Base-by-base conservation (phyloP, 371 early-diverging fungal species). In the Blastocladiella emersonii region DNA sequence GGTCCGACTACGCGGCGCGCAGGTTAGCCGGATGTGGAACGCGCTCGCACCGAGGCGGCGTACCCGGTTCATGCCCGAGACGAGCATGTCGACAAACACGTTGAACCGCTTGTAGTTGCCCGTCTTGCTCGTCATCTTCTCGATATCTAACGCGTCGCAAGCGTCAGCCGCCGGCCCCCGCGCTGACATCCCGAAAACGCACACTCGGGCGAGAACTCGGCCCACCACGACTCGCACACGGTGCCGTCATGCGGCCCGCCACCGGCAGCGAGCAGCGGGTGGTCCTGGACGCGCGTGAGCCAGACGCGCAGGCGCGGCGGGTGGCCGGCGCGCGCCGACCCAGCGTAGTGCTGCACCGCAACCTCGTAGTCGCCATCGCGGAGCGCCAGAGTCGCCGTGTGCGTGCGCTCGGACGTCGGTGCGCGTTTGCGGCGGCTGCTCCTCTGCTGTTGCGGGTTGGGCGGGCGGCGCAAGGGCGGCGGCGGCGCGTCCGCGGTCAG, bases 61-160 rank as follows among this genome's bases (percentile, higher is more conserved):
- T 27, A 70, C 72, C 68, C 68, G 62, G 23, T 61, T 44, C n/a
- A 78, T 55, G 27, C 70, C 60, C 19, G 68, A 63, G 1, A 71
- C n/a, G 25, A 76, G 65, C 78, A 76, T 78, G 37, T 76, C 75
- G 10, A 68, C 64, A 67, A 78, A 78, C 7, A 76, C 69, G 1
- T 63, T 10, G 57, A 74, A 78, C 32, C 69, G 64, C 60, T 78
- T 78, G 68, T 67, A 76, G 66, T 78, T 78, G n/a, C 78, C 78
- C 2, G 78, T 36, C 43, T 59, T 59, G 8, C 37, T 34, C 25
- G 59, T 59, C 41, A 59, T 36, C 7, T 34, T 1, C 32, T 59
- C 59, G n/a, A 59, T 30, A 6, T 59, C 59, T 59, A 25, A 37
- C 19, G 13, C 10, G 13, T 30, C n/a, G 25, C 48, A 44, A 44